Percentiles rank a stretch among this genome's conserved stretches.
These are phyloP conservation scores for Forsythia suspensa DNA, from an alignment of 257 asterid genomes.

Conservation along the genomic window DNA sequence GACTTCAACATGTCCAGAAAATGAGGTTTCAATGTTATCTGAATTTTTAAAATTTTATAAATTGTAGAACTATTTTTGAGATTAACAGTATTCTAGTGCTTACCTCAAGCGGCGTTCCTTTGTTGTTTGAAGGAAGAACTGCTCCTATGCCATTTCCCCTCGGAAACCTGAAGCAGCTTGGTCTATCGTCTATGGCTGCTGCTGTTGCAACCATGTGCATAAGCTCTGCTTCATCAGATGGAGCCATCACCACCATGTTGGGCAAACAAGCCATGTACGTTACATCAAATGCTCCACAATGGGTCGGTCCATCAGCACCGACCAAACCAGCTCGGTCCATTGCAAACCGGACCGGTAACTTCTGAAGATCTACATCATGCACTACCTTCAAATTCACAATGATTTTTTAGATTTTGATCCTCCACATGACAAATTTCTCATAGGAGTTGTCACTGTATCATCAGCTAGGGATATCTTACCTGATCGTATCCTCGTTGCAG, in stretches of 20 bases:
- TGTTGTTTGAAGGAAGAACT: slow-evolving; percentile 46
- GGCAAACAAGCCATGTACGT: slow-evolving; percentile 74
- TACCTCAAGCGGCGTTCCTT: slow-evolving; percentile 67
- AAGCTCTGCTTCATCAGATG: slow-evolving; percentile 69
- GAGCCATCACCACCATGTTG: slow-evolving; percentile 83
- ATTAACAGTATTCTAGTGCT: neutral
- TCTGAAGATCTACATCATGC: slow-evolving; percentile 77
- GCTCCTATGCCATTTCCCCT: slow-evolving; percentile 74
- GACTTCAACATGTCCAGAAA: neutral
- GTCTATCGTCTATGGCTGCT: slow-evolving; percentile 56
- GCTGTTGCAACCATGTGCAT: slow-evolving; percentile 80
- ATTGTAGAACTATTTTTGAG: neutral
- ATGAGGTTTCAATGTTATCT: no score
- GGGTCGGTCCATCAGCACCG: slow-evolving; percentile 80
- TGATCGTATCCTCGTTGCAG: slow-evolving; percentile 76
- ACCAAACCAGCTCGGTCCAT: slow-evolving; percentile 78
- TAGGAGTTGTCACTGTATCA: neutral
- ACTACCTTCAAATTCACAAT: slow-evolving; percentile 39
- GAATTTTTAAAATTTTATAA: neutral
- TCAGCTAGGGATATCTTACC: slow-evolving; percentile 19
- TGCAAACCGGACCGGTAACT: slow-evolving; percentile 61
- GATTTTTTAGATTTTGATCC: neutral
- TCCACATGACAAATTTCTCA: neutral
- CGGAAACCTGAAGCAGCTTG: slow-evolving; percentile 67
- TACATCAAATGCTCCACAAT: slow-evolving; percentile 72